Conservation (phyloP, 2,329 filamentous ascomycete genomes). For the Colletotrichum cuscutae region DNA sequence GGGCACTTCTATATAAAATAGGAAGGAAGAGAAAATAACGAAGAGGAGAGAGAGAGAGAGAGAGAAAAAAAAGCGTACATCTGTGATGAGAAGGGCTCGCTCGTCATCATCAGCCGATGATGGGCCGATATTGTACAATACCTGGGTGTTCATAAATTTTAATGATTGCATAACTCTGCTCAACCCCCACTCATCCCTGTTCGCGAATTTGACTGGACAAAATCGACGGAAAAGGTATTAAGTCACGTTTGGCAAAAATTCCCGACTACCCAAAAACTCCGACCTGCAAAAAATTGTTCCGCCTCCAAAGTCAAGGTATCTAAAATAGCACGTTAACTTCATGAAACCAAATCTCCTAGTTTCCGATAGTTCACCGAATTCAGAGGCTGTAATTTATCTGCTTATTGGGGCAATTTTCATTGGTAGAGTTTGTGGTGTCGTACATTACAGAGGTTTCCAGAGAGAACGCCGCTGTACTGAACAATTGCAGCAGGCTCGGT, state of each 20-base stretch:
- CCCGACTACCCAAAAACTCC: constrained; percentile 1
- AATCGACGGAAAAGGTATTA: constrained; percentile 5
- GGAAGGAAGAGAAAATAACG: not conserved
- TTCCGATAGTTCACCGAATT: constrained; percentile 9
- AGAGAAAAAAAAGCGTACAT: not conserved
- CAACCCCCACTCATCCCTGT: not conserved
- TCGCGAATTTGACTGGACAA: not conserved
- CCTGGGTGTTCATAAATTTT: constrained; percentile 14
- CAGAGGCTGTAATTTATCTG: not conserved
- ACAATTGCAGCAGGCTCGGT: no score
- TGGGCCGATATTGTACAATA: constrained; percentile 34
- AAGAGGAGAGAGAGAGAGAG: not conserved
- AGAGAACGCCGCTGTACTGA: not conserved
- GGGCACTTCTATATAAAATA: not conserved
- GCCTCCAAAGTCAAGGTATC: not conserved
- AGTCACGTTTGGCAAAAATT: constrained; percentile 30
- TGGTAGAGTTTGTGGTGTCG: not conserved
- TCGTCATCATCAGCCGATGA: constrained; percentile 33
- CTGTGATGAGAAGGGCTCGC: constrained; percentile 2
- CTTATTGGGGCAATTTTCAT: not conserved
- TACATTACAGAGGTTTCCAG: not conserved
- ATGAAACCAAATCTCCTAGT: not conserved
- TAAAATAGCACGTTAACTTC: not conserved
- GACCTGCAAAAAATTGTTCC: not conserved
- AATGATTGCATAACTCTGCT: constrained; percentile 12